phyloP scores from a whole-genome alignment of 1,284 basidiomycete genomes.

The Heliocybe sulcata region DNA sequence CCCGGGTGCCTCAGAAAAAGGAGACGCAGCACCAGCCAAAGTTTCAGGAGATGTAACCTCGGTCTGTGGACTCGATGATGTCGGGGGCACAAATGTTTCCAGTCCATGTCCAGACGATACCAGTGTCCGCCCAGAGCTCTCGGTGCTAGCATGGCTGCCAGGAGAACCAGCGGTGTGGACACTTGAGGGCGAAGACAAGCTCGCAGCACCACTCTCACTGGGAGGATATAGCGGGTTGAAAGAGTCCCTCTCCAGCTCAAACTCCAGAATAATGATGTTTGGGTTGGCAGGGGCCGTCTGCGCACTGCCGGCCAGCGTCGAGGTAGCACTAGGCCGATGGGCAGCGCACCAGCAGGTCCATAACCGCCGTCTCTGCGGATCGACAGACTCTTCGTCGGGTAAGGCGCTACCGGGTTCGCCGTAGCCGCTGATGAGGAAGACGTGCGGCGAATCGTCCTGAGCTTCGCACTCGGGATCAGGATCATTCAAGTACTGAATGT shows the following conservation, averaged over 20 bases:
- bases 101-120: conserved; percentile 13
- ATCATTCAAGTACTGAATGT: conserved; percentile 62
- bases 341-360: conserved; percentile 88
- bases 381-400: conserved; percentile 17
- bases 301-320: conserved; percentile 9
- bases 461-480: conserved; percentile 22
- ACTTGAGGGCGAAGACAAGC: conserved; percentile 21
- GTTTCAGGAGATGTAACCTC: neutral
- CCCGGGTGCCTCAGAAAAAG: conserved; percentile 4
- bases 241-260: conserved; percentile 72
- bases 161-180: conserved; percentile 14
- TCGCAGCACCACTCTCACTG: conserved; percentile 14
- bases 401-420: conserved; percentile 52
- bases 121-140: conserved; percentile 24
- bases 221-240: conserved; percentile 69
- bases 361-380: conserved; percentile 31
- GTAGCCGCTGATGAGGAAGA: conserved; percentile 69
- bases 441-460: conserved; percentile 52
- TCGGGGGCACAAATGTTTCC: conserved; percentile 10
- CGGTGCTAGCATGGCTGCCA: conserved; percentile 13
- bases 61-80: conserved; percentile 4
- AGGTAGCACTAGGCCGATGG: conserved; percentile 44
- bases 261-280: conserved; percentile 66
- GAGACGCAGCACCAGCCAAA: neutral
- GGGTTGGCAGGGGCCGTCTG: conserved; percentile 11